Conservation (phyloP, 768 basidiomycete species). For the Pleurotus platypus region DNA sequence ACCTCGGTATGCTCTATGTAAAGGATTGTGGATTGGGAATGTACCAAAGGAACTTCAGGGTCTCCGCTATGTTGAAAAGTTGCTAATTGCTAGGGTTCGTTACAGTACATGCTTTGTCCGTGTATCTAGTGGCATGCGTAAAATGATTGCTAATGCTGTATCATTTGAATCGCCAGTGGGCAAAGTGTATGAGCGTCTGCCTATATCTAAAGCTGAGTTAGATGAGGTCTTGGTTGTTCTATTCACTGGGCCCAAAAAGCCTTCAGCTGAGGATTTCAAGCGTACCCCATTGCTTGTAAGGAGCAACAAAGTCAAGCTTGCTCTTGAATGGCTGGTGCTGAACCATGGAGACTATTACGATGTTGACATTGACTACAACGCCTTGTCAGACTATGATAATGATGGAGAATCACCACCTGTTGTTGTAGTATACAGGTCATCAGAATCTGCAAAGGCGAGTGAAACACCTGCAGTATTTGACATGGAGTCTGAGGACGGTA, state of each 20-base stretch:
- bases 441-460: background rate
- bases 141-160: constrained; percentile 22
- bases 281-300: constrained; percentile 22
- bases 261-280: constrained; percentile 13
- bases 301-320: constrained; percentile 14
- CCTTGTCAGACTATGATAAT: constrained; percentile 10
- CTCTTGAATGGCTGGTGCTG: constrained; percentile 23
- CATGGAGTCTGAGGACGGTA: constrained; percentile 17
- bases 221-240: constrained; percentile 17
- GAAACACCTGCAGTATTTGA: constrained; percentile 13
- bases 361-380: constrained; percentile 17
- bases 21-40: constrained; percentile 28
- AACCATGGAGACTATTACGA: constrained; percentile 23
- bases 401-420: constrained; percentile 11
- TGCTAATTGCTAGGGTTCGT: constrained; percentile 12
- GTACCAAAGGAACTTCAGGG: constrained; percentile 18
- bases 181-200: constrained; percentile 18
- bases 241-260: constrained; percentile 12
- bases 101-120: constrained; percentile 19
- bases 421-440: constrained; percentile 10
- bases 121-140: constrained; percentile 11
- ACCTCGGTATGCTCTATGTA: constrained; percentile 19
- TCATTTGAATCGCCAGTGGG: constrained; percentile 19
- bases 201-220: constrained; percentile 15
- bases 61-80: constrained; percentile 20